Base-by-base conservation (phyloP, 2,329 filamentous ascomycete species). In the Verticillium isaacii region DNA sequence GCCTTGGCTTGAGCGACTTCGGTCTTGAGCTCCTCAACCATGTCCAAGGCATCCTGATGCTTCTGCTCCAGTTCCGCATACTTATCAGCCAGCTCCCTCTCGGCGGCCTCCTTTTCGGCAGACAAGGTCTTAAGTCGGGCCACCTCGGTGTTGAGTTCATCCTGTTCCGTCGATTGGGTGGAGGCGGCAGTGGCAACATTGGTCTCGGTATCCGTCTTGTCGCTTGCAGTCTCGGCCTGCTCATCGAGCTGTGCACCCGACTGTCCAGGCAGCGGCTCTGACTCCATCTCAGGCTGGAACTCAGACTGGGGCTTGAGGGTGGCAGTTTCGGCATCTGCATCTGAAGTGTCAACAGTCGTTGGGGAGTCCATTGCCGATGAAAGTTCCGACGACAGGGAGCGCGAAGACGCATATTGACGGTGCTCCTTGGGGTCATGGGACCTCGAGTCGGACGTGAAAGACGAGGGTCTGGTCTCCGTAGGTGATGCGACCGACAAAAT, bases 321-420 rank as follows among this genome's bases (percentile, higher is more conserved):
- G 25, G 77, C 75, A 5, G 78, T 82, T 66, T 88, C 87, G 63
- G 80, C 79, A 72, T 88, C 85, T 11, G 29, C 14, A 2, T 52
- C 45, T 67, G 85, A 87, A 58, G 83, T 82, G 68, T 89, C 87
- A 65, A 81, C 81, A 66, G 86, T 88, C 69, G 82, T 82, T 68
- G 86, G 86, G 72, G 90, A 91, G 71, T 90, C 90, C 84, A 90
- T 86, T 81, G 86, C 92, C 74, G 90, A 96, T 71, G 92, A 96
- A 74, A 97, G 85, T 79, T 98, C 95, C 78, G 92, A 95, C 67
- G 92, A 97, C 68, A 97, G 89, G 71, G 93, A 97, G 75, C 89
- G 92, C 80, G 92, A 93, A 71, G 91, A 93, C 76, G 90, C 91
- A 72, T 81, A 83, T 77, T 86, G 86, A 75, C 80, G 78, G 67